phyloP scores from a whole-genome alignment of 805 yeast genomes.

The Wickerhamomyces sydowiorum region DNA sequence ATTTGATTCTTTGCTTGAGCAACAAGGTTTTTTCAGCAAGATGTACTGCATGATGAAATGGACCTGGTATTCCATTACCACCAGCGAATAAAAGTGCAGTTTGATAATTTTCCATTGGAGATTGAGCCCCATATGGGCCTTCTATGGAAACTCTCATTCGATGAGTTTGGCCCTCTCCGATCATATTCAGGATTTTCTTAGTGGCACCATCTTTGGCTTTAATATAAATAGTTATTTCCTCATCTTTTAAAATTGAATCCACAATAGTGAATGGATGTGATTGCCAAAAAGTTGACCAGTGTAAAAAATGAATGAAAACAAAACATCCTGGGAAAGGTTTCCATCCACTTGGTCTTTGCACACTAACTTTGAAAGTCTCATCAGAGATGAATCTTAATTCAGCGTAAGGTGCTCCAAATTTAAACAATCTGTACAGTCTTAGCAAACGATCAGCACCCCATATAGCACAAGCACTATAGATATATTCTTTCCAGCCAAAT shows the following conservation, averaged over 20 bases:
- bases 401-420: slow-evolving; percentile 16
- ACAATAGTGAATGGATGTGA: slow-evolving; percentile 68
- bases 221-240: slow-evolving; percentile 36
- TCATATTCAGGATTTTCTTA: slow-evolving; percentile 20
- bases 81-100: slow-evolving; percentile 40
- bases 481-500: slow-evolving; percentile 43
- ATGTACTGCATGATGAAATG: slow-evolving; percentile 35
- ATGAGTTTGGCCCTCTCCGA: slow-evolving; percentile 17
- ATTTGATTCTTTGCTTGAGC: slow-evolving; percentile 29
- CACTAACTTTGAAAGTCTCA: slow-evolving; percentile 38
- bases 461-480: slow-evolving; percentile 19
- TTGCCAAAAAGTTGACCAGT: slow-evolving; percentile 52
- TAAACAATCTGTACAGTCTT: slow-evolving; percentile 31
- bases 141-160: slow-evolving; percentile 41
- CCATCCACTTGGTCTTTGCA: slow-evolving; percentile 40
- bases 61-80: slow-evolving; percentile 49
- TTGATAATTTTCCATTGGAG: slow-evolving; percentile 32
- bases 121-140: slow-evolving; percentile 55
- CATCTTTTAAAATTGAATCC: slow-evolving; percentile 31
- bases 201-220: slow-evolving; percentile 55
- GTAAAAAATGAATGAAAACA: slow-evolving; percentile 51
- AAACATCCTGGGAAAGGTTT: slow-evolving; percentile 47
- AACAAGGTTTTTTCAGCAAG: slow-evolving; percentile 17
- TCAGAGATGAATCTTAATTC: slow-evolving; percentile 24
- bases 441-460: slow-evolving; percentile 47